Evolutionary conservation across 78 protist genomes (phyloP), one percentile per base, ranked within the genome.

Genomic region (Andalucia godoyi): DNA sequence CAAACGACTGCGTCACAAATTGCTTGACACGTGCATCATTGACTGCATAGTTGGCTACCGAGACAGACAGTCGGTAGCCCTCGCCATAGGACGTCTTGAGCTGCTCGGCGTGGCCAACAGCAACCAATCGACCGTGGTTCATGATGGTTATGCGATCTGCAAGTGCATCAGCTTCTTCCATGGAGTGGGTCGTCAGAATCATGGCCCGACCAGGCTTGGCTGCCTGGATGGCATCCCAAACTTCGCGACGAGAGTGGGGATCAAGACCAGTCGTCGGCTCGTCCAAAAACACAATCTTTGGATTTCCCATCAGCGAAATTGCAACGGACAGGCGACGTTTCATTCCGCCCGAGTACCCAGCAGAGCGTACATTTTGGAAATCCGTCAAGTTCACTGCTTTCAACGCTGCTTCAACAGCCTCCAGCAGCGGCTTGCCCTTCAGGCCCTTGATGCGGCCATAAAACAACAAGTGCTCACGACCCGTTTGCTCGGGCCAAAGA

Each of bases 341-440:
- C 85, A 77, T 86, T 34, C 95, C 95, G 15, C 95, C 95, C 18
- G 80, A 68, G 9, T 77, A 55, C n/a, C 32, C 55, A n/a, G 52
- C 33, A 21, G 66, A 40, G 57, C 9, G 13, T n/a, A n/a, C 45
- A 32, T 58, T 45, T 21, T 58, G 40, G 40, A 38, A 42, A 8
- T 71, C 66, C 52, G 7, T 8, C 37, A 71, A 40, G 49, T 71
- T 60, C 27, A 71, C 65, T 8, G 32, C 4, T n/a, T 6, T 15
- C n/a, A 71, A 52, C 45, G 58, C 42, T 4, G 7, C 7, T n/a
- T 40, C 37, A n/a, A 71, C 47, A 21, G 41, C 37, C n/a, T 68
- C 64, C 29, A 57, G 30, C 13, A 15, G 33, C 30, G 13, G 10
- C 7, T 29, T 29, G 57, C 10, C 10, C 57, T 6, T 10, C 45